Base-by-base conservation (phyloP, 129 eudicot species). In the Pulicaria dysenterica region DNA sequence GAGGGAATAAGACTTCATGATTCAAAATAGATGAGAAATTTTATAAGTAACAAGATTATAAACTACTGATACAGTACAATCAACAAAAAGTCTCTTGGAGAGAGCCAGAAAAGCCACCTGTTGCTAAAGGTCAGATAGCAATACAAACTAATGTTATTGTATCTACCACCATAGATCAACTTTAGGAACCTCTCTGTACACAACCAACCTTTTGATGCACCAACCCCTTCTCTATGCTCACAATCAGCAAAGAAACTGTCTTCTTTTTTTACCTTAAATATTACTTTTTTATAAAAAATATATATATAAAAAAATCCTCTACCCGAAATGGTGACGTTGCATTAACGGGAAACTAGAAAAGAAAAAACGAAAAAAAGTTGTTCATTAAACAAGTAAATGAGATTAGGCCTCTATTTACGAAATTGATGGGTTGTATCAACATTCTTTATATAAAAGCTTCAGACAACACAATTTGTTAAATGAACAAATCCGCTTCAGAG, bases 371-470 rank as follows among this genome's bases (percentile, higher is more conserved):
- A 39, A 50, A 48, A 69, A 59, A 50, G 2, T 11, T 56, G 55
- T 55, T 57, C 43, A 42, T 2, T 70, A 37, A 68, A 68, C 43
- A 12, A 36, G 60, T 71, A 43, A 71, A 43, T 44, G 17, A 49
- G 49, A 48, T 61, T 41, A 40, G 61, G 48, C 61, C 70, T 73
- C 65, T 73, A 73, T 73, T 71, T 71, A 71, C 76, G 45, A 5
- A 58, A 70, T 51, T 42, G 45, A 42, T 56, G 75, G 65, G 65
- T 31, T 65, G 34, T 73, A 73, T 60, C 61, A 39, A 73, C 77
- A 60, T 60, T 60, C 51, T 48, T 73, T 49, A 62, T 73, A 61
- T 62, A 59, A 45, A 73, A 59, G 6, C 45, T 73, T 58, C 55
- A 46, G 38, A 48, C 37, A 36, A 61, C 14, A 71, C 76, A 58